Base-by-base conservation (phyloP, 2,329 filamentous ascomycete species). In the Chalaropsis thielavioides region DNA sequence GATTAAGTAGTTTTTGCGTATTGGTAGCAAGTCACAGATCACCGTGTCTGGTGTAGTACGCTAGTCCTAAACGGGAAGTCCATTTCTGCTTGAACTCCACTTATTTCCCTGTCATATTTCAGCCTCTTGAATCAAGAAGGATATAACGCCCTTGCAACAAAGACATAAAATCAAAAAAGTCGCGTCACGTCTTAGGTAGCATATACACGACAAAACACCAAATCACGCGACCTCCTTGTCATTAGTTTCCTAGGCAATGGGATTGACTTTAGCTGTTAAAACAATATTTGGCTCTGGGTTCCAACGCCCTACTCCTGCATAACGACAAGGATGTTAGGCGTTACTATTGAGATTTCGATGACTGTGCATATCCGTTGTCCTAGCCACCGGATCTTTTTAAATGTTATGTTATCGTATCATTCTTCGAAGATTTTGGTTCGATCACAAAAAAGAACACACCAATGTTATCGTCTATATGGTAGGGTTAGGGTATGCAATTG, bases 1-100 rank as follows among this genome's bases (percentile, higher is more conserved):
- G 74, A 72, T 81, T 81, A 82, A 81, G 79, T 82, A 82, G 75
- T 81, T 81, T 81, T 79, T 75, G 76, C 73, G 77, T 73, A 74
- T 72, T 69, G 69, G 69, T 71, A 72, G 73, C 73, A 72, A 74
- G 76, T 77, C 75, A 77, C 78, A 75, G 77, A 81, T 81, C 79
- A 81, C 78, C 63, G 67, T 56, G 61, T 64, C 43, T 61, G 19
- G 35, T 41, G 3, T 43, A 40, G 17, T 5, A 15, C 68, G 46
- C 67, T 71, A 71, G 66, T 68, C 69, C 70, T 10, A 67, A 70
- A 69, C 38, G 27, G 69, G 70, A 68, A 69, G 67, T 68, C 59
- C 64, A n/a, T 65, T 64, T 63, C 61, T 68, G 71, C 68, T 70
- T 69, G 17, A 68, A 24, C 51, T 27, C 61, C 64, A 61, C 24